These are phyloP conservation scores for Lepiota brunneoincarnata DNA, from an alignment of 768 basidiomycete species.

Conservation along the genomic window DNA sequence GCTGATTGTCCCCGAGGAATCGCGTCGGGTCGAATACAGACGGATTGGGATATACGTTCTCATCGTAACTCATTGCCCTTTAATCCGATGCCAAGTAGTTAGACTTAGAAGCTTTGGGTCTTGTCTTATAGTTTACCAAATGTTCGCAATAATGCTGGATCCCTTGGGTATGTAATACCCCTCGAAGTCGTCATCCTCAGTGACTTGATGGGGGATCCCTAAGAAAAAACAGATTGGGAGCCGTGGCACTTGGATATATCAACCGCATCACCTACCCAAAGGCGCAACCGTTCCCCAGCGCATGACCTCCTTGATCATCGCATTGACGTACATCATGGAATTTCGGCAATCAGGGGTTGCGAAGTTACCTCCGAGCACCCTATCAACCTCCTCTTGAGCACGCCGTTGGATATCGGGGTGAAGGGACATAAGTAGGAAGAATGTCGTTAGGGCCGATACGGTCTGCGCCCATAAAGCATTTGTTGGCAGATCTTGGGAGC, in stretches of 20 bases:
- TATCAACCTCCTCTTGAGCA: conserved; percentile 39
- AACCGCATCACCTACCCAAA: conserved; percentile 17
- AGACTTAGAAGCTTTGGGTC: conserved; percentile 1
- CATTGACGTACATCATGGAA: conserved; percentile 32
- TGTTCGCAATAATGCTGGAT: conserved; percentile 26
- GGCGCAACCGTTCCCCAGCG: conserved; percentile 33
- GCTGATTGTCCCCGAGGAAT: conserved; percentile 26
- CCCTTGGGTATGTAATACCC: conserved; percentile 33
- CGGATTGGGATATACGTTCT: conserved; percentile 33
- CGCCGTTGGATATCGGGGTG: conserved; percentile 35
- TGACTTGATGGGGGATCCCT: conserved; percentile 27
- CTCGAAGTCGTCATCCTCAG: conserved; percentile 29
- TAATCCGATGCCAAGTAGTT: not conserved
- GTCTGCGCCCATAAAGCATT: conserved; percentile 22
- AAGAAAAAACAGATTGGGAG: not conserved
- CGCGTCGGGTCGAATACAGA: conserved; percentile 32
- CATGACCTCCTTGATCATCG: conserved; percentile 36
- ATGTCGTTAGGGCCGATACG: conserved; percentile 30
- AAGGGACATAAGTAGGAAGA: conserved; percentile 35
- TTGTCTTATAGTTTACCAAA: conserved; percentile 21
- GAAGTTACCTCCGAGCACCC: conserved; percentile 28
- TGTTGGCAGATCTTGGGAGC: not conserved
- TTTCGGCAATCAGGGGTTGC: conserved; percentile 31
- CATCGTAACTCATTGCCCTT: conserved; percentile 34
- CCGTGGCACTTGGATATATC: not conserved